Conservation (phyloP, 2,329 filamentous ascomycete genomes). For the Daldinia sp. region DNA sequence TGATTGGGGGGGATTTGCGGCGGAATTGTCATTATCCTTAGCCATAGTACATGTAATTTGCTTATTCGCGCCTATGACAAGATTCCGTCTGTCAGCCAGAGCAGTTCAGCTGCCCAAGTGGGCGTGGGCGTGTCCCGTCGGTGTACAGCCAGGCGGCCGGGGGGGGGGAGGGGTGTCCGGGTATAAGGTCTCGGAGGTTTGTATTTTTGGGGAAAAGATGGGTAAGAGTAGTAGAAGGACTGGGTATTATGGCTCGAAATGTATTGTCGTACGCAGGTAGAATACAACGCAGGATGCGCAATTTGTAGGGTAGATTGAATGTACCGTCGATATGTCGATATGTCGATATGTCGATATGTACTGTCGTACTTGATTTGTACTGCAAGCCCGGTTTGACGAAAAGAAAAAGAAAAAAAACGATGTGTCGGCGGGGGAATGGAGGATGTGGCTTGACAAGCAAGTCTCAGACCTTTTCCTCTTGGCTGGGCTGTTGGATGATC, state of each 20-base stretch:
- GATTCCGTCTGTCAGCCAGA: constrained; percentile 37
- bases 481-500: constrained; percentile 34
- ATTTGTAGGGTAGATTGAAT: neutral
- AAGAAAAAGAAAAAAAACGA: constrained; percentile 13
- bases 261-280: constrained; percentile 38
- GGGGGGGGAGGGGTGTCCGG: constrained; percentile 37
- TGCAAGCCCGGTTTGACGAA: constrained; percentile 10
- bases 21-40: constrained; percentile 62
- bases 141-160: constrained; percentile 34
- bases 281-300: constrained; percentile 24
- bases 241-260: constrained; percentile 30
- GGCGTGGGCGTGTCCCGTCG: constrained; percentile 28
- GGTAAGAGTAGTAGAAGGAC: constrained; percentile 15
- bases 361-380: constrained; percentile 18
- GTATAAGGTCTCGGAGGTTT: constrained; percentile 38
- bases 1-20: constrained; percentile 64
- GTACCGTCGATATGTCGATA: neutral
- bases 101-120: constrained; percentile 38
- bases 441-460: constrained; percentile 38
- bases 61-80: constrained; percentile 39
- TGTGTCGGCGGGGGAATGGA: constrained; percentile 38
- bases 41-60: constrained; percentile 50
- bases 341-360: neutral
- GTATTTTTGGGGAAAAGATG: constrained; percentile 30
- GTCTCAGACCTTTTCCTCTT: constrained; percentile 35